Evolutionary conservation across 176 grass and related monocot species (phyloP).

Genomic region (Carex myosuroides): DNA sequence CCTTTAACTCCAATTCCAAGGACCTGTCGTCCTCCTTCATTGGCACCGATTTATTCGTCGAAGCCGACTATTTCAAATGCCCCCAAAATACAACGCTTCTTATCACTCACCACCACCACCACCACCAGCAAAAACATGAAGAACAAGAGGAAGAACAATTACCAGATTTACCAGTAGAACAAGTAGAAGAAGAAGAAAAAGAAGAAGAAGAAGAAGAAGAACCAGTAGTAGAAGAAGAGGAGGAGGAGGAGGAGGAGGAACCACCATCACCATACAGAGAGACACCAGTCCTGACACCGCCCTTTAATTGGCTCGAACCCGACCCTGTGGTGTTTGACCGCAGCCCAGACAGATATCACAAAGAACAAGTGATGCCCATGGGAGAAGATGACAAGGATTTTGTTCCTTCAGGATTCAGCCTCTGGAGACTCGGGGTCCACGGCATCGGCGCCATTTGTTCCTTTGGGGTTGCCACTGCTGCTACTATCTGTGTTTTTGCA

Average conservation of each 20-base stretch:
- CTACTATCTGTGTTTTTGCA: constrained; percentile 57
- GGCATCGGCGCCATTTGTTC: constrained; percentile 79
- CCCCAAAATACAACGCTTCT: not conserved
- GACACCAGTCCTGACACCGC: not conserved
- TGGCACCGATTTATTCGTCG: constrained; percentile 22
- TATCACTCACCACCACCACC: not conserved
- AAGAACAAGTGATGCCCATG: constrained; percentile 8
- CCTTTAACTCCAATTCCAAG: constrained; percentile 19
- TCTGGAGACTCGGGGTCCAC: constrained; percentile 37
- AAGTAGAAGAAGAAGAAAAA: not conserved
- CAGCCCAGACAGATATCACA: not conserved
- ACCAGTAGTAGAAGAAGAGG: not conserved
- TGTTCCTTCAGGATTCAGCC: constrained; percentile 24
- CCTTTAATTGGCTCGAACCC: constrained; percentile 23
- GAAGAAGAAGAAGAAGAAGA: not conserved
- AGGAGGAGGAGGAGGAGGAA: not conserved
- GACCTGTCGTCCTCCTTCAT: not conserved
- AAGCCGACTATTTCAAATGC: constrained; percentile 48
- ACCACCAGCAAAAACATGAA: not conserved
- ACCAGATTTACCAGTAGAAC: not conserved
- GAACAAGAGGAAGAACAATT: not conserved
- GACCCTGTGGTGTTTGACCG: not conserved
- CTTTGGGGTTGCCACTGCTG: constrained; percentile 61
- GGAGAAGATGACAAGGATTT: not conserved
- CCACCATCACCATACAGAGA: too few relatives aligned